Conservation (phyloP, 805 yeast genomes). For the Candida sanyiensis region DNA sequence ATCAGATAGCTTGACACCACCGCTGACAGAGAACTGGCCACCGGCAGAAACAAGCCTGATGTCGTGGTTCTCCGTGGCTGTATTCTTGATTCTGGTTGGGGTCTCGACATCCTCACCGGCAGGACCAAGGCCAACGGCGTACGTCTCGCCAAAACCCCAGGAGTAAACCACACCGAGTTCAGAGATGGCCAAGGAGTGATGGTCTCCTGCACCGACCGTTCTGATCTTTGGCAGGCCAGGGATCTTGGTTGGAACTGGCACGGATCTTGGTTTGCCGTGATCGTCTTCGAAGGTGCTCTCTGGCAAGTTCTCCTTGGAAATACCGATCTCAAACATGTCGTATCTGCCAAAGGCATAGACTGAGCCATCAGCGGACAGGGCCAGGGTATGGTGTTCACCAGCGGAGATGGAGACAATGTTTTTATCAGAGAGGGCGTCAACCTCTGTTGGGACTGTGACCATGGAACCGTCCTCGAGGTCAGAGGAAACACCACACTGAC, state of each 20-base stretch:
- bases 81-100: slow-evolving; percentile 88
- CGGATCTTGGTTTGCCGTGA: slow-evolving; percentile 74
- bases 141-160: slow-evolving; percentile 98
- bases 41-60: slow-evolving; percentile 83
- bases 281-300: slow-evolving; percentile 68
- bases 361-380: slow-evolving; percentile 66
- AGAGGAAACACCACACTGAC: slow-evolving; percentile 85
- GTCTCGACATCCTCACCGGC: slow-evolving; percentile 76
- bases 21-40: slow-evolving; percentile 91
- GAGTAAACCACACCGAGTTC: slow-evolving; percentile 81
- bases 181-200: slow-evolving; percentile 84
- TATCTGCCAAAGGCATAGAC: slow-evolving; percentile 84
- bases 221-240: slow-evolving; percentile 50
- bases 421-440: slow-evolving; percentile 56
- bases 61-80: slow-evolving; percentile 81
- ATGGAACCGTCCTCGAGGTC: slow-evolving; percentile 82
- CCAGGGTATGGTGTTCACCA: slow-evolving; percentile 92
- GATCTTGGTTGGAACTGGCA: slow-evolving; percentile 78
- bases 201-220: slow-evolving; percentile 77
- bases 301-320: slow-evolving; percentile 61
- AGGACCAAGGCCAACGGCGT: slow-evolving; percentile 93
- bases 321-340: slow-evolving; percentile 92
- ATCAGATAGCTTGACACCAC: slow-evolving; percentile 50
- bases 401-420: slow-evolving; percentile 63
- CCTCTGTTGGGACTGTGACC: slow-evolving; percentile 69